Evolutionary conservation across 225 moss, liverwort and hornwort species (phyloP).

Genomic region (Thuidium tamariscinum): DNA sequence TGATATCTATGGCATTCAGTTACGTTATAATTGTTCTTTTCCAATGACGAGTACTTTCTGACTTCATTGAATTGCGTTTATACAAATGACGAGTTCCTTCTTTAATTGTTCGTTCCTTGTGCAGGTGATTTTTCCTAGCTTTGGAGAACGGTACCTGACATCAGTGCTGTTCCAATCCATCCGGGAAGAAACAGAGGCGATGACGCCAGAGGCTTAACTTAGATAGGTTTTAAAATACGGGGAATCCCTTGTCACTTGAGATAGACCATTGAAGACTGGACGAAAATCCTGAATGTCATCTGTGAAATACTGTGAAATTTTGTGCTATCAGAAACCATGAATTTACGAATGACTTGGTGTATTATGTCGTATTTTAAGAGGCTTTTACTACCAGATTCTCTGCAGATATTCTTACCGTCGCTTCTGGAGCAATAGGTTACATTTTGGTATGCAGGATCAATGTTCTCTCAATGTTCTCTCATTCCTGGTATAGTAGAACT

Average conservation of each 20-base stretch:
- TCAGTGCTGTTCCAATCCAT: constrained; percentile 86
- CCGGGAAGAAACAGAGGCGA: constrained; percentile 74
- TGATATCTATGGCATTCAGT: background rate
- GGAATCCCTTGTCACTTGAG: background rate
- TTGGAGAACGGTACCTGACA: constrained; percentile 86
- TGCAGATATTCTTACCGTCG: background rate
- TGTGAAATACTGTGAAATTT: background rate
- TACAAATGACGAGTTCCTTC: background rate
- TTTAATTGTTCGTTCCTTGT: background rate
- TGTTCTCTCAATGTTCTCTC: background rate
- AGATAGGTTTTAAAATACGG: background rate
- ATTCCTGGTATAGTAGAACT: too few species aligned
- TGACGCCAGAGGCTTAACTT: constrained; percentile 50
- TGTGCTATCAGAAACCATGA: background rate
- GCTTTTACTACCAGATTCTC: background rate
- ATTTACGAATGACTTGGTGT: background rate
- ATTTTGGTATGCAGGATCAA: background rate
- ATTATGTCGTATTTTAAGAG: background rate
- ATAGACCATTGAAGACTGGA: background rate
- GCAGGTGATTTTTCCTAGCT: constrained; percentile 84
- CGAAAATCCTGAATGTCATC: background rate
- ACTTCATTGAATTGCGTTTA: background rate
- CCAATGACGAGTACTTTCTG: background rate
- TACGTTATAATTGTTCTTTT: background rate
- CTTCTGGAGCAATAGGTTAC: background rate